Evolutionary conservation across 2,329 filamentous ascomycete genomes (phyloP), one percentile per base, ranked within the genome.

Genomic region (Cordyceps militaris): DNA sequence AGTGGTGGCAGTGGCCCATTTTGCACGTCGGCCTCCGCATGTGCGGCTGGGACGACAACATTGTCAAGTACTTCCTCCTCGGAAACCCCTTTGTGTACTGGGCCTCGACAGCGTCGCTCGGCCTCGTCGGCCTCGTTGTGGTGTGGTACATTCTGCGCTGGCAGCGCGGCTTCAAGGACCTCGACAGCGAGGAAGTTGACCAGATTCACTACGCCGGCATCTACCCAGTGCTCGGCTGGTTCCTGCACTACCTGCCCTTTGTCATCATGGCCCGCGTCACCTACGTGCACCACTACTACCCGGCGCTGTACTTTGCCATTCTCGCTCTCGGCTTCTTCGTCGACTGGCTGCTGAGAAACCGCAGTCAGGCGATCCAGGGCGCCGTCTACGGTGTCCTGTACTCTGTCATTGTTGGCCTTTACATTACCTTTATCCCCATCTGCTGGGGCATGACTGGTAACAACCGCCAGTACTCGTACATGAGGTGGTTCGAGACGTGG

Each of bases 251-350:
- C 72, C 76, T 96, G 61, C 94, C 94, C 1, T 99, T 97, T 74
- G 84, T 96, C 67, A 85, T 94, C 69, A 99, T 99, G 95, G 94
- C 91, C 11, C 90, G 94, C 80, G 94, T 99, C 61, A 99, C 94
- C 16, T 99, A 99, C 69, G 94, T 99, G 56, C 94, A 99, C 73
- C 94, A 99, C 77, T 99, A 99, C 79, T 99, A 97, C 73, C 94
- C 94, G 11, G 94, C 94, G 10, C 83, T 99, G 11, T 99, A 97
- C 79, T 99, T 97, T 72, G 92, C 94, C 66, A 96, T 99, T 63
- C 78, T 99, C 47, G 84, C 83, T 16, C 84, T 92, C 61, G 93
- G 92, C 56, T 99, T 99, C 80, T 82, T 91, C 64, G 75, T 89
- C 57, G 91, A 97, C 72, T 97, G 90, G 86, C 78, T 86, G 62